Evolutionary conservation across 495 filamentous ascomycete genomes (phyloP), one percentile per base, ranked within the genome.

Genomic region (Penicillium tannophilum): DNA sequence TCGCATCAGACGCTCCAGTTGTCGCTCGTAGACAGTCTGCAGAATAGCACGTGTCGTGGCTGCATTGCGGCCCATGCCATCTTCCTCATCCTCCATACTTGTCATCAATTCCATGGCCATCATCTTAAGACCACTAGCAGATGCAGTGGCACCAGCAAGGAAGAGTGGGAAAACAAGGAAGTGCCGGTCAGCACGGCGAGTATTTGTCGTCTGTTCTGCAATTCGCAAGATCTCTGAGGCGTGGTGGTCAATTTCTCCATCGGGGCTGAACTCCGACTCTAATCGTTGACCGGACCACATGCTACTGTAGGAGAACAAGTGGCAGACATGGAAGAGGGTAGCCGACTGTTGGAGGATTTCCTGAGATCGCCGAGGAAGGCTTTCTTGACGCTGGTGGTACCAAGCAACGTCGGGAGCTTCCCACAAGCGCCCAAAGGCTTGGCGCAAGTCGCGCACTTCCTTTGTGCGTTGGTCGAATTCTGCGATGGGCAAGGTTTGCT

Each of bases 161-260:
- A 86, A 86, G 0, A 86, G 63, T 0, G 84, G 83, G 63, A 87
- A 86, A 0, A 82, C 72, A 33, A 82, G 58, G 55, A 82, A 81
- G 19, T 76, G 74, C 7, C 71, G 77, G 45, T 81, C 77, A 19
- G 67, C 67, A 4, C 67, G 67, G 9, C 62, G 65, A 26, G 65
- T 66, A 41, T 60, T 57, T 10, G 65, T 62, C 11, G 65, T 68
- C 17, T 58, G 58, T 39, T 76, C 73, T 6, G 76, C 77, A 14
- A 79, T 63, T 16, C 74, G 76, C 7, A 86, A 58, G 54, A 86
- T 82, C 33, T 73, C 71, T 12, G 65, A 55, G 12, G 69, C 70
- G 24, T 79, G 82, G 43, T 76, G 69, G 17, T 74, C 67, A 28
- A 82, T 75, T 39, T 79, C 72, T 24, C 72, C 63, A 23, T 79